A percentile compares a stretch with the other conserved stretches of the same genome.
Evolutionary conservation across 441 rosid genomes (phyloP).

Genomic region (Gossypium trilobum): DNA sequence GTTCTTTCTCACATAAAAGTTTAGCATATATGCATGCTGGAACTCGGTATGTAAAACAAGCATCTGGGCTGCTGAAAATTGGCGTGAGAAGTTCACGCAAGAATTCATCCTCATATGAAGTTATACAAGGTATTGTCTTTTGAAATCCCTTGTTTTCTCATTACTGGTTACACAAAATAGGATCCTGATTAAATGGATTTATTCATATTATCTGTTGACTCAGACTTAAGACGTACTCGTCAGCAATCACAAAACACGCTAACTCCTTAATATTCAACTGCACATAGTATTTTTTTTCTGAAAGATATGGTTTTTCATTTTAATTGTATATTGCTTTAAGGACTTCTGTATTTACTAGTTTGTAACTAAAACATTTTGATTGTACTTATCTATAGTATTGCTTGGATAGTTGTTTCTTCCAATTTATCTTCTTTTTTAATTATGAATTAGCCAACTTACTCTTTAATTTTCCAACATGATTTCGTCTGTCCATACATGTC

Average conservation of each 20-base stretch:
- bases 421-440: not conserved
- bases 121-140: conserved; percentile 57
- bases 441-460: not conserved
- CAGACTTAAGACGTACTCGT: not conserved
- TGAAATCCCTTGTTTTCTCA: conserved; percentile 17
- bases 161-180: not conserved
- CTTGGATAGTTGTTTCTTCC: not conserved
- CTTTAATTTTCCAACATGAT: conserved; percentile 5
- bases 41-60: conserved; percentile 81
- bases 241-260: not conserved
- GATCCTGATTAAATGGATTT: not conserved
- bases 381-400: not conserved
- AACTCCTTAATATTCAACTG: not conserved
- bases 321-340: not conserved
- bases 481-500: not conserved
- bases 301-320: not conserved
- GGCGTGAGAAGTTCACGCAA: conserved; percentile 81
- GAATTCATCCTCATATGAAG: conserved; percentile 81
- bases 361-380: not conserved
- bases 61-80: conserved; percentile 72
- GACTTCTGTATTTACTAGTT: not conserved
- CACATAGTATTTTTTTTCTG: not conserved
- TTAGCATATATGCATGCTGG: conserved; percentile 89
- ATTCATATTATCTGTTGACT: not conserved
- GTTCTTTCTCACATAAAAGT: conserved; percentile 77